Base-by-base conservation (phyloP, 768 basidiomycete genomes). In the Tricholoma terreum region DNA sequence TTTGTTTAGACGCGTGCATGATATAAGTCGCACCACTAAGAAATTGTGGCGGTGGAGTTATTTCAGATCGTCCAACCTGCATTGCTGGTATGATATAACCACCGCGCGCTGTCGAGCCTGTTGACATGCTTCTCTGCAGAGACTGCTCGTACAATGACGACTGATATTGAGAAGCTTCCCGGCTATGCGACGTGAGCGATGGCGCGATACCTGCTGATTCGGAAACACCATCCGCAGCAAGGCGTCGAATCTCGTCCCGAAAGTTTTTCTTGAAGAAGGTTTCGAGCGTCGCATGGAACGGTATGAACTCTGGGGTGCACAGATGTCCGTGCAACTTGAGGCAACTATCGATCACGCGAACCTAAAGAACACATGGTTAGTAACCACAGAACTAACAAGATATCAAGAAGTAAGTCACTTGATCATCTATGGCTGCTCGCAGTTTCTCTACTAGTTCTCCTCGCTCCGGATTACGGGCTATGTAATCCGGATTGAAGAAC, bases 251-350 rank as follows among this genome's bases (percentile, higher is more conserved):
- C 67, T 94, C 92, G 35, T 93, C 92, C 3, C 82, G 71, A 73
- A 92, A 94, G 65, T 92, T 92, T 70, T 88, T 90, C 55, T 77
- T 82, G 78, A 92, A 94, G 71, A 94, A 89, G 59, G 82, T 86
- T 68, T 91, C 87, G 45, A 98, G 77, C 0, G 92, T 93, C 58
- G 88, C 86, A 67, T 98, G 95, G 81, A 98, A 98, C 4, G 86
- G 82, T n/a, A 89, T 74, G 81, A 97, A 96, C 69, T 94, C 93
- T 11, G 84, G 81, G 0, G 91, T 84, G 67, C 93, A 94, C 30
- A 96, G 73, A 45, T 84, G 80, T 2, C 85, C 86, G 67, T 98
- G 94, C 5, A 98, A 79, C 63, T 83, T 84, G 53, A 98, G 78
- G 67, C 92, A 94, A 53, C 82, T 84, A 60, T 94, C 89, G 50